Base-by-base conservation (phyloP, 495 filamentous ascomycete species). In the Aspergillus leporis region DNA sequence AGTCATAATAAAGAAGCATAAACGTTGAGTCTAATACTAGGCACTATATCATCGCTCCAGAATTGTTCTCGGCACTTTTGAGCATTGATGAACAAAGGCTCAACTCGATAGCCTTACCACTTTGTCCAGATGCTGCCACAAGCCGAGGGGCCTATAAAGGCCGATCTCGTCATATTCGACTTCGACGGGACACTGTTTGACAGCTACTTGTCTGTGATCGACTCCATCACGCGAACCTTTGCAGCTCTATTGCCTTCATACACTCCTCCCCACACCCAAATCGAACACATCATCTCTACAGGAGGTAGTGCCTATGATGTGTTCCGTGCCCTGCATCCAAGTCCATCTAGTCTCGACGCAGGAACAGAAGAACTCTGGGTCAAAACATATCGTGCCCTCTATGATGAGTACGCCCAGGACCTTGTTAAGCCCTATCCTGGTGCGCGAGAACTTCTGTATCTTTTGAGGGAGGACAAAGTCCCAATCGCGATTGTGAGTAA, bases 401-500 rank as follows among this genome's bases (percentile, higher is more conserved):
- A 69, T 16, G 57, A 56, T 1, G 59, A 30, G 4, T 56, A 66
- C 45, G 64, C 64, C 9, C 66, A 69, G 46, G 23, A 28, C 18
- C 64, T 64, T 14, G 47, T 62, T 40, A 53, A 53, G 22, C 58
- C 66, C 16, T 69, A 60, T 23, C 49, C 61, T 0, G 64, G 66
- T 16, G 64, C 63, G 13, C 51, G 58, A n/a, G 46, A 58, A 5
- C 56, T 69, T 8, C 31, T 69, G 30, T 28, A 45, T 1, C 23
- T 51, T 5, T 41, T 69, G 16, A 56, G 53, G 19, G 34, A 45
- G 32, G 45, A 22, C 28, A 48, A 59, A 5, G 46, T 69, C 30
- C 56, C 61, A 31, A 58, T 64, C 40, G 61, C 64, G 0, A 69
- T 69, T 21, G 57, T 69, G 8, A 69, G 64, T 31, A 69, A 69